Percentiles rank a stretch among this genome's conserved stretches.
These are phyloP conservation scores for Petunia hybrid DNA, from an alignment of 305 asterid species.

Conservation along the genomic window DNA sequence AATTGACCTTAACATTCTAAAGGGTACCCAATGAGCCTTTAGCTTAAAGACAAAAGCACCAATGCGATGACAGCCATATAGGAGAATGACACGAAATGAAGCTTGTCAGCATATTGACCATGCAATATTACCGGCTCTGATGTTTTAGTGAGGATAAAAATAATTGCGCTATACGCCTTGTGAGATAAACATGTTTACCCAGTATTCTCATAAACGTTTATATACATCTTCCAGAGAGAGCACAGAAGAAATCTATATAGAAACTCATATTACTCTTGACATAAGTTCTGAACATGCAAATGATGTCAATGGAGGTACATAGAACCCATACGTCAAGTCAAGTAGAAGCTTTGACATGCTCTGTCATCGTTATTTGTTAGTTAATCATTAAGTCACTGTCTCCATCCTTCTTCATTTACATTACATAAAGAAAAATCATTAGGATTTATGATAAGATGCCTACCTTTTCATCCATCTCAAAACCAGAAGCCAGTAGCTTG, in stretches of 20 bases:
- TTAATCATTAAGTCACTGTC: slow-evolving; percentile 15
- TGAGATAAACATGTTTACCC: neutral
- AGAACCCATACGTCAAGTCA: neutral
- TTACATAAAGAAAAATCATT: neutral
- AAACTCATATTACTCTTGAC: neutral
- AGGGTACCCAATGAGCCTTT: slow-evolving; percentile 7
- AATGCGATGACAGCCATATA: neutral
- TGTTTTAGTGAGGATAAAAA: neutral
- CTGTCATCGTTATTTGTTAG: neutral
- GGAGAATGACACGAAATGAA: neutral
- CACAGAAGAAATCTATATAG: slow-evolving; percentile 5
- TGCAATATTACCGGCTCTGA: neutral
- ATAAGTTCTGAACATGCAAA: slow-evolving; percentile 5
- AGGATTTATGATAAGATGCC: slow-evolving; percentile 6
- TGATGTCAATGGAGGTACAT: neutral
- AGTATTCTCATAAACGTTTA: slow-evolving; percentile 3
- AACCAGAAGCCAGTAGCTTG: slow-evolving; percentile 87
- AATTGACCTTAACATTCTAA: neutral
- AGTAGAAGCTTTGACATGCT: neutral
- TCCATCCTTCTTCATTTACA: neutral
- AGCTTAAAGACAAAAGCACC: slow-evolving; percentile 16
- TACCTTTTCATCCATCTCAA: slow-evolving; percentile 86
- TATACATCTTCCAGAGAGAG: neutral
- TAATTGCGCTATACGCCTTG: neutral
- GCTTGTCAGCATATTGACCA: slow-evolving; percentile 14